These are phyloP conservation scores for Deuterostichococcus epilithicus DNA, from an alignment of 139 green algal genomes.

Conservation along the genomic window DNA sequence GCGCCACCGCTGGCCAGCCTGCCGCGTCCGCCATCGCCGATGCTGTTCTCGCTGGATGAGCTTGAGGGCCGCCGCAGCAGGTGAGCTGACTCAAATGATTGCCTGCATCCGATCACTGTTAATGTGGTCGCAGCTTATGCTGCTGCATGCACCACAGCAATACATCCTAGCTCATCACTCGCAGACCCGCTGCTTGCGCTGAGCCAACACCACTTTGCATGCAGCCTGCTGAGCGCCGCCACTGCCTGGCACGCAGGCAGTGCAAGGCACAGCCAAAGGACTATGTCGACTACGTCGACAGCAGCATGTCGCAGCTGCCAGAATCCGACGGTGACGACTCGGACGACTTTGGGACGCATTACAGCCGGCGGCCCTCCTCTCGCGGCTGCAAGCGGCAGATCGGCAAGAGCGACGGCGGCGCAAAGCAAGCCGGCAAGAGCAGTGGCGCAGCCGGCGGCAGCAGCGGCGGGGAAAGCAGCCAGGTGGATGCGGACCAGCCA, in stretches of 20 bases:
- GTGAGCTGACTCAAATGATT: background rate
- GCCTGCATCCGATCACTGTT: too few relatives aligned
- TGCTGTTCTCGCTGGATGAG: background rate
- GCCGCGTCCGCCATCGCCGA: background rate
- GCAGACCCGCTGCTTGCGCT: too few relatives aligned
- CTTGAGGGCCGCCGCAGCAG: background rate
- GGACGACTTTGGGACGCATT: background rate
- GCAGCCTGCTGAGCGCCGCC: too few relatives aligned
- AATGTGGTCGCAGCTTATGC: too few relatives aligned
- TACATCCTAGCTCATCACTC: too few relatives aligned
- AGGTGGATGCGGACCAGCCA: too few relatives aligned
- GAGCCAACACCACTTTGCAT: too few relatives aligned
- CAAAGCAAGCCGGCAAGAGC: background rate
- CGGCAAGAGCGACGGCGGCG: too few relatives aligned
- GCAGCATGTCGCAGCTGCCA: background rate
- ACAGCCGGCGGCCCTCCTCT: too few relatives aligned
- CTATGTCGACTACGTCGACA: background rate
- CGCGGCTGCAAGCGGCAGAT: too few relatives aligned
- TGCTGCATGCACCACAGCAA: too few relatives aligned
- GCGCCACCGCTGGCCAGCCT: too few relatives aligned
- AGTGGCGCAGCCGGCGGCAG: background rate
- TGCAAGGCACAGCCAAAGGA: background rate
- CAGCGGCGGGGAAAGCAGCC: background rate
- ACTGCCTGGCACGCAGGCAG: background rate
- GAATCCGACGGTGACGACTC: background rate